Evolutionary conservation across 495 filamentous ascomycete species (phyloP), one percentile per base, ranked within the genome.

Genomic region (Neurospora hispaniola): DNA sequence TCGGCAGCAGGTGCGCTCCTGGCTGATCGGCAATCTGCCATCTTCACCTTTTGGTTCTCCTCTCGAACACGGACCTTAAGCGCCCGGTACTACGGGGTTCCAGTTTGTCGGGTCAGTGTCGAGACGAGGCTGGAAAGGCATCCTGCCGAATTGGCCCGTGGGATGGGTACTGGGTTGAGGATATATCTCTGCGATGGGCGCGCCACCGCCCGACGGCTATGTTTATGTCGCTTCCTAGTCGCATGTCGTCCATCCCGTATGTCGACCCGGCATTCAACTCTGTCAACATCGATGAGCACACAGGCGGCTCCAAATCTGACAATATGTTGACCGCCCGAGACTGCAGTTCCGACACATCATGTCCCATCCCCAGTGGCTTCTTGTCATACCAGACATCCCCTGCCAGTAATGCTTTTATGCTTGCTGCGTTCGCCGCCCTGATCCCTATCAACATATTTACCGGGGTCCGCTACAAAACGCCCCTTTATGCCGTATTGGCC

Each of bases 401-500:
- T 3, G 80, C 76, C 4, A 81, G 78, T 31, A 82, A 78, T 72
- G 77, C 69, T 40, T 71, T 82, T 38, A 77, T 86, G 71, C 78
- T 86, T 41, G 80, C 77, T 12, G 72, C 80, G 35, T 86, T 85
- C 70, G 81, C 80, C 69, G 42, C 77, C 43, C 74, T 84, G 16
- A 76, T 81, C 16, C 83, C 79, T 18, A 41, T 82, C 69, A 76
- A 78, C 31, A 42, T 84, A 5, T 82, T 75, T 66, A 73, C 81
- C 5, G 84, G 81, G 4, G 71, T 82, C 68, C 82, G 79, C 16
- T 83, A 82, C 73, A 79, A 71, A 70, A 81, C 79, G 27, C 74
- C 73, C 0, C 54, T 80, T 3, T 83, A 83, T 73, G 71, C 80
- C 2, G 77, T 76, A 6, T 43, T 77, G 10, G 70, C 85, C 11